Evolutionary conservation across 495 filamentous ascomycete species (phyloP), one percentile per base, ranked within the genome.

Genomic region (Chaetomidium leptoderma): DNA sequence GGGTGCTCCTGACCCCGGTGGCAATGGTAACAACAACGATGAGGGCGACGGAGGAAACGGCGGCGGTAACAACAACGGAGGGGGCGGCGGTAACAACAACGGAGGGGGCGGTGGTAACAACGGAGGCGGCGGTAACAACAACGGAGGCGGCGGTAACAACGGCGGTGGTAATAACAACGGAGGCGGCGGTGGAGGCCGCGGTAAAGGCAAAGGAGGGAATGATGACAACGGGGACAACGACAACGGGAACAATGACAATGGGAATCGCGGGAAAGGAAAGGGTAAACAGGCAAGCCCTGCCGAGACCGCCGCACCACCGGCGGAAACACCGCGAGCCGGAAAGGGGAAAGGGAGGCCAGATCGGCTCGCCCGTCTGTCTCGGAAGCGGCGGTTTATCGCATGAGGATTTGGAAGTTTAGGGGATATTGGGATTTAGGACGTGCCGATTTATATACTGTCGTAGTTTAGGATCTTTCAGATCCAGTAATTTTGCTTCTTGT

Each of bases 241-340:
- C 45, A 49, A 48, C 27, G 50, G 46, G 44, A 58, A 60, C 23
- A 62, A 62, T 43, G 63, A 62, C 53, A 60, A 13, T 9, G 19
- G 13, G 14, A 14, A 23, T 3, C 23, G 27, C 35, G 45, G 55
- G 6, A 49, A 51, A 7, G 44, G 44, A 30, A 37, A 37, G 1
- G 48, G 14, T 35, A 16, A 26, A 4, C 16, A 27, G 44, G 14
- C 24, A 4, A 19, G 17, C 21, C 9, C 42, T 2, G 42, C 19
- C 40, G 40, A 44, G 40, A 14, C 40, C 7, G 14, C 13, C 19
- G 21, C 19, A 10, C 19, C 3, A 8, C 43, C 17, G 11, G 11
- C 13, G 23, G 48, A 37, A 39, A 36, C 32, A 2, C 44, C 44
- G 26, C 44, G 44, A 47, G 44, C 44, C 24, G 55, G 21, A 19